These are phyloP conservation scores for Pontederia crassipes DNA, from an alignment of 176 grass and related monocot species.

Conservation along the genomic window DNA sequence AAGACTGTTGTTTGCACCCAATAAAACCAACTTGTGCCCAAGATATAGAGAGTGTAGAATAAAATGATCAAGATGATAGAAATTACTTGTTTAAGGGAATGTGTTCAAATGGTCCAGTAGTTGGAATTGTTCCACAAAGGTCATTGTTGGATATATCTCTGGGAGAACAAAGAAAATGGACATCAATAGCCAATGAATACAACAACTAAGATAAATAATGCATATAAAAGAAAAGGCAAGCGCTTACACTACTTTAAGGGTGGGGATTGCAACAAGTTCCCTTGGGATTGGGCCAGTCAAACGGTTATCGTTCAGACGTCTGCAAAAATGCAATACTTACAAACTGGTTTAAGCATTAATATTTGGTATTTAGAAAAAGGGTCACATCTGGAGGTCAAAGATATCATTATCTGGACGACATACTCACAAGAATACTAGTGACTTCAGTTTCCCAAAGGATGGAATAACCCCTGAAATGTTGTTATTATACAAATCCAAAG, in stretches of 20 bases:
- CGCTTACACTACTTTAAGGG: conserved; percentile 95
- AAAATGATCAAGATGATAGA: conserved; percentile 1
- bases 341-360: no score
- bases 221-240: not conserved
- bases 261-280: conserved; percentile 60
- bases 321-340: conserved; percentile 23
- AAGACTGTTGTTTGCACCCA: no score
- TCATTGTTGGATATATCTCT: conserved; percentile 92
- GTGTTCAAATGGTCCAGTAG: conserved; percentile 76
- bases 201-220: not conserved
- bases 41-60: not conserved
- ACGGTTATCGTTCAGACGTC: conserved; percentile 80
- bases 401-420: no score
- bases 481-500: conserved; percentile 93
- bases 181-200: conserved; percentile 19
- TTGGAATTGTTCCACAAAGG: conserved; percentile 89
- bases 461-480: conserved; percentile 82
- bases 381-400: no score
- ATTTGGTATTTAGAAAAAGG: no score
- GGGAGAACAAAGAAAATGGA: conserved; percentile 21
- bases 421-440: conserved; percentile 90
- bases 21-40: not conserved
- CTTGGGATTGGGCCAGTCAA: conserved; percentile 89
- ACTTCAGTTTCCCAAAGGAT: conserved; percentile 68
- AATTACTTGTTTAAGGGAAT: conserved; percentile 97